Evolutionary conservation across 2,329 filamentous ascomycete species (phyloP).

Genomic region (Clarireedia paspali): DNA sequence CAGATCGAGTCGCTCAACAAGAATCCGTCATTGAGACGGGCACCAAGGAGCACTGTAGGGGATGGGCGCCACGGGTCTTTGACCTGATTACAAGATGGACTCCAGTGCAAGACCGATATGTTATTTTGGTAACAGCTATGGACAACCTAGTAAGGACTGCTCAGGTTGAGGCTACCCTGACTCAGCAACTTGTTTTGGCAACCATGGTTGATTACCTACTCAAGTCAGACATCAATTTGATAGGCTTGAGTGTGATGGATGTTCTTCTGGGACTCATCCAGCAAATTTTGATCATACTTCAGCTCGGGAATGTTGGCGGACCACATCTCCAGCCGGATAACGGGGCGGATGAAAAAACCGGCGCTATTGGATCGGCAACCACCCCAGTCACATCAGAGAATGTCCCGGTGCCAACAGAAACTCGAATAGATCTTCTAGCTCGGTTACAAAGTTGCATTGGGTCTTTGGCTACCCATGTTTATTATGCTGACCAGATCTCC

Average conservation of each 20-base stretch:
- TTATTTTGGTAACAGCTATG: constrained; percentile 76
- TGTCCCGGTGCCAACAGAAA: constrained; percentile 40
- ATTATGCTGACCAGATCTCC: constrained; percentile 91
- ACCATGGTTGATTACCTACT: constrained; percentile 76
- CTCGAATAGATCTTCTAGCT: constrained; percentile 55
- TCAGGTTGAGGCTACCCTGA: constrained; percentile 62
- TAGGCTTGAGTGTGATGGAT: constrained; percentile 94
- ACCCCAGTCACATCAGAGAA: constrained; percentile 28
- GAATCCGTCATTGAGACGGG: constrained; percentile 43
- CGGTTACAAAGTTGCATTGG: constrained; percentile 78
- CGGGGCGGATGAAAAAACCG: constrained; percentile 10
- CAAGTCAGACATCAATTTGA: constrained; percentile 83
- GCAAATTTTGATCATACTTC: constrained; percentile 71
- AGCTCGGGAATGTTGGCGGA: constrained; percentile 41
- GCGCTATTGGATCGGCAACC: constrained; percentile 19
- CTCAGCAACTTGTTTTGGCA: constrained; percentile 66
- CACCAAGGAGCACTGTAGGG: constrained; percentile 40
- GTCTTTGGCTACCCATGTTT: constrained; percentile 87
- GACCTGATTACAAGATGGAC: constrained; percentile 77
- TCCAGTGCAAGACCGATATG: constrained; percentile 88
- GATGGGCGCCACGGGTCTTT: constrained; percentile 79
- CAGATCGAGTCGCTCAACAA: constrained; percentile 46
- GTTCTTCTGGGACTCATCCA: constrained; percentile 78
- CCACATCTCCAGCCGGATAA: constrained; percentile 29
- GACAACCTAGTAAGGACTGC: constrained; percentile 65